Conservation (phyloP, 1,284 basidiomycete species). For the Heterobasidion occidentale region DNA sequence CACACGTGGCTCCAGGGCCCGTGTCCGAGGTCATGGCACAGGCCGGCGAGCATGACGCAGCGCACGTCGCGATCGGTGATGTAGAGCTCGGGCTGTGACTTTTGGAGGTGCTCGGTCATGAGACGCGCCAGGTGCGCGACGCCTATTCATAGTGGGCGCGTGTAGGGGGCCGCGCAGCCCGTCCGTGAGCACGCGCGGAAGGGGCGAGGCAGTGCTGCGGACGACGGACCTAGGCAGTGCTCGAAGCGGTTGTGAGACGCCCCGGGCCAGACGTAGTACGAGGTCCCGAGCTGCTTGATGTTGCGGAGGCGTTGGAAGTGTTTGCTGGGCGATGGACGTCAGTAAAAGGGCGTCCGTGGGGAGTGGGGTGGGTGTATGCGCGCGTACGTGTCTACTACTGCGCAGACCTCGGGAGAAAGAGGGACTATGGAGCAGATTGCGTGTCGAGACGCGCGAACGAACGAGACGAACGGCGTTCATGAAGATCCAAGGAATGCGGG, state of each 20-base stretch:
- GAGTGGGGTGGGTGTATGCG: neutral
- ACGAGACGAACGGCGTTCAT: too few species aligned
- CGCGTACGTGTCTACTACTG: slow-evolving; percentile 11
- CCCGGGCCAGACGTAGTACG: slow-evolving; percentile 67
- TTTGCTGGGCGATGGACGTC: slow-evolving; percentile 28
- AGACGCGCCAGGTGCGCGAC: slow-evolving; percentile 62
- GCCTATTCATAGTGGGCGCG: slow-evolving; percentile 29
- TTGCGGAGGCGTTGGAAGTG: slow-evolving; percentile 69
- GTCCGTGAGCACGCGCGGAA: neutral
- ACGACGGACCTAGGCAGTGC: slow-evolving; percentile 57
- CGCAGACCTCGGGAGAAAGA: slow-evolving; percentile 7
- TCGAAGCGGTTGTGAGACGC: slow-evolving; percentile 76
- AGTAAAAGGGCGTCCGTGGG: too few species aligned
- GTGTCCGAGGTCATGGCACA: slow-evolving; percentile 69
- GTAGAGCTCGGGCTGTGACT: slow-evolving; percentile 50
- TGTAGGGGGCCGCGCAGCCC: neutral
- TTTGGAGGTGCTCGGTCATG: slow-evolving; percentile 48
- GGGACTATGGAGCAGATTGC: slow-evolving; percentile 4
- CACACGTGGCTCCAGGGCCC: slow-evolving; percentile 73
- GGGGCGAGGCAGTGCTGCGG: neutral
- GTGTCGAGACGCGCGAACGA: neutral
- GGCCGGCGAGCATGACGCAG: slow-evolving; percentile 62
- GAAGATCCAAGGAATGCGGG: too few species aligned
- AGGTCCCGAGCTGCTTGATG: slow-evolving; percentile 73
- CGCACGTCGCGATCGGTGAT: slow-evolving; percentile 62